These are phyloP conservation scores for Cairneyella variabilis DNA, from an alignment of 495 filamentous ascomycete species.

Conservation along the genomic window DNA sequence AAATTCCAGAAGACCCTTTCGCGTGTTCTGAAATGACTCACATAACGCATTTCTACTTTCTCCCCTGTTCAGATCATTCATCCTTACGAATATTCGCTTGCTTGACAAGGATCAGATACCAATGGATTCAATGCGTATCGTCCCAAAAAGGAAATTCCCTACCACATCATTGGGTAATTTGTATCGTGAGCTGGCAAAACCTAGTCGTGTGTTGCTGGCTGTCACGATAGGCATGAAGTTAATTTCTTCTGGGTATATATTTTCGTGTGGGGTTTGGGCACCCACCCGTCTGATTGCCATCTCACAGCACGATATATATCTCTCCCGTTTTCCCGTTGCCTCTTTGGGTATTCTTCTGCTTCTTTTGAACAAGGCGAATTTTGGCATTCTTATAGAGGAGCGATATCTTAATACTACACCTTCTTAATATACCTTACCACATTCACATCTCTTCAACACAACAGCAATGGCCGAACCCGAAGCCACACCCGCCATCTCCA, in stretches of 20 bases:
- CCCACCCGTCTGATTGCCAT: neutral
- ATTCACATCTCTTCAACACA: no score
- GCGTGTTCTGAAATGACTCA: conserved; percentile 3
- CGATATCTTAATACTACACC: no score
- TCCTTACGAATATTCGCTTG: no score
- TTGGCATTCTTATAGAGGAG: no score
- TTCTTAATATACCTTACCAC: no score
- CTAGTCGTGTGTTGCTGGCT: neutral
- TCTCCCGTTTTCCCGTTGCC: neutral
- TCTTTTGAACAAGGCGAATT: no score
- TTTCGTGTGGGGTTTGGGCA: neutral
- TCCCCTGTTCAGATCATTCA: neutral
- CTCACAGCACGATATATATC: neutral
- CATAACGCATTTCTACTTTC: neutral
- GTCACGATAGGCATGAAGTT: neutral
- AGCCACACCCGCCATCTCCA: neutral
- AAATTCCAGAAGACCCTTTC: neutral
- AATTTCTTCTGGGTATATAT: conserved; percentile 5
- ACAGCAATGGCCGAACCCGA: neutral
- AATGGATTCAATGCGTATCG: conserved; percentile 9
- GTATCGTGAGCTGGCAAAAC: neutral
- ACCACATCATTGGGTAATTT: neutral
- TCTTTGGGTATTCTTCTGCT: no score
- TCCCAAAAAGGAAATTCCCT: neutral
- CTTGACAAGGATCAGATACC: conserved; percentile 13